Evolutionary conservation across 495 filamentous ascomycete genomes (phyloP).

Genomic region (Margaritispora aquatica): DNA sequence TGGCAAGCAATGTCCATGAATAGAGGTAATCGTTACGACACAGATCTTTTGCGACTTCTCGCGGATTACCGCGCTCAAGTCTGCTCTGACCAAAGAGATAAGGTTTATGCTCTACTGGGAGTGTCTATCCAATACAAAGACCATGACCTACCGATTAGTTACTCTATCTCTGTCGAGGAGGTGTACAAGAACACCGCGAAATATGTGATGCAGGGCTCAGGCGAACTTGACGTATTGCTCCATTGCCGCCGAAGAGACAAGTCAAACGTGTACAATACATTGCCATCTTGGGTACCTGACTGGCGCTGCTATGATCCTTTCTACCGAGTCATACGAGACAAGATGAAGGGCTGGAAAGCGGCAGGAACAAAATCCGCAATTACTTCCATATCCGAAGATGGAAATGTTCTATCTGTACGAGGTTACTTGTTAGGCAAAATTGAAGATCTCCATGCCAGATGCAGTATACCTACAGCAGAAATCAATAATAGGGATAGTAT

Average conservation of each 20-base stretch:
- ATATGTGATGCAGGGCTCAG: not conserved
- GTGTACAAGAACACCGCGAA: not conserved
- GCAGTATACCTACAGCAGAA: not conserved
- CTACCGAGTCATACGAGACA: not conserved
- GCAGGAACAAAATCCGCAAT: not conserved
- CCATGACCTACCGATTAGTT: not conserved
- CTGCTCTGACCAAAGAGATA: slow-evolving; percentile 2
- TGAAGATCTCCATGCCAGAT: not conserved
- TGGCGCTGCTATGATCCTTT: not conserved
- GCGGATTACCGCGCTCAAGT: not conserved
- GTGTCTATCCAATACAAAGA: not conserved
- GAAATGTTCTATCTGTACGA: not conserved
- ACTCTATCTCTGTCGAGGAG: not conserved
- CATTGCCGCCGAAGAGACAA: not conserved
- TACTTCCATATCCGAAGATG: not conserved
- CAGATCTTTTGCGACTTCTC: not conserved
- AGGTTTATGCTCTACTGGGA: slow-evolving; percentile 1
- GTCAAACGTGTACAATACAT: not conserved
- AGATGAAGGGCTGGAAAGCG: not conserved
- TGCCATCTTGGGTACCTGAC: slow-evolving; percentile 5
- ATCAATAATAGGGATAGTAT: not conserved
- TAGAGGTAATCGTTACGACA: not conserved
- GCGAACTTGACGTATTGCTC: not conserved
- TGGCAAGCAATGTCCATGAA: not conserved
- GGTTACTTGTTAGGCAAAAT: not conserved